Base-by-base conservation (phyloP, 2,329 filamentous ascomycete genomes). In the Acrocalymma vagum region DNA sequence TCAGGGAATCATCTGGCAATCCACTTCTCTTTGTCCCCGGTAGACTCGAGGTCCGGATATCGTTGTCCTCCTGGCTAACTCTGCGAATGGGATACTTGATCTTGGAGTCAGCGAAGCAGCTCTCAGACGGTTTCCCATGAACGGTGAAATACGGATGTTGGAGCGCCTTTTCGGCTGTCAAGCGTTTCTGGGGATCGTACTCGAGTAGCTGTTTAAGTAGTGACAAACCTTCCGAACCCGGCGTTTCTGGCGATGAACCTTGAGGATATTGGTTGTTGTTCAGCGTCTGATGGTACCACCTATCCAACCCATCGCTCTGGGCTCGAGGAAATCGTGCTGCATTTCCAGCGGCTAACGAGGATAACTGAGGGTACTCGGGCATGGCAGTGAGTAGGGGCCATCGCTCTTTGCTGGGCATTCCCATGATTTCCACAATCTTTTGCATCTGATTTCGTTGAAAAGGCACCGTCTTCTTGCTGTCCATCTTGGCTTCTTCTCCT, bases 361-460 rank as follows among this genome's bases (percentile, higher is more conserved):
- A 74, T 4, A 96, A 78, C 53, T 94, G 88, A 24, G 73, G 73
- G 62, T 88, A 95, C 71, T 99, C 94, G 0, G 90, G 91, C 87
- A 96, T 95, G 25, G 86, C 82, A 1, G 83, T 77, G 2, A 99
- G 75, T 18, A 93, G 79, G 0, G 92, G 90, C 94, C 94, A 99
- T 17, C 85, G 83, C 33, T 95, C 89, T 60, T 93, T 93, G 6
- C 83, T 90, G 0, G 94, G 94, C 53, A 96, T 75, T 20, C 94
- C 94, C 76, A 99, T 86, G 49, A 99, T 91, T 64, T 99, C 94
- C 24, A 96, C 90, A 58, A 99, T 99, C 72, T 96, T 96, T 64
- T 94, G 90, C 93, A 99, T 97, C 73, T 99, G 94, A 61, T 96
- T 96, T 10, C 92, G 84, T 71, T 99, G 94, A 58, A 99, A 99